Evolutionary conservation across 129 eudicot genomes (phyloP).

Genomic region (Solidago caesia): DNA sequence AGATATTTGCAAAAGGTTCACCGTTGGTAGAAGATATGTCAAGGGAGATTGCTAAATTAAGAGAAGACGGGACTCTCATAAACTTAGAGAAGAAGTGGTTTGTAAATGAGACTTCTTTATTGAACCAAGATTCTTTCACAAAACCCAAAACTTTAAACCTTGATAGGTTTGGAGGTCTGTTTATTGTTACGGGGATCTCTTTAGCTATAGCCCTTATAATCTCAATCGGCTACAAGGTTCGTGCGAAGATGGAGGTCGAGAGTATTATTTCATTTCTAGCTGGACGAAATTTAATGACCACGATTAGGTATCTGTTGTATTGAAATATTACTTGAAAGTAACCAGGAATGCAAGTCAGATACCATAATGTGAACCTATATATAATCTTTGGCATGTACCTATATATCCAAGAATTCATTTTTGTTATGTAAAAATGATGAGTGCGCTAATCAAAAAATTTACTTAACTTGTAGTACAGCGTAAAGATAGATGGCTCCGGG

Average conservation of each 20-base stretch:
- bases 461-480: background rate
- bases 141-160: conserved; percentile 7
- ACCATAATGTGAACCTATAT: background rate
- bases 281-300: conserved; percentile 5
- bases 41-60: conserved; percentile 10
- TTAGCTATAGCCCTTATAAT: conserved; percentile 18
- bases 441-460: background rate
- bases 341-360: background rate
- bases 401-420: background rate
- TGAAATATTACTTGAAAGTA: background rate
- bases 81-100: conserved; percentile 30
- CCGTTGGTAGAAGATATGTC: conserved; percentile 13
- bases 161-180: conserved; percentile 29
- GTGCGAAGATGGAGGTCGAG: conserved; percentile 12
- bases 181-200: conserved; percentile 22
- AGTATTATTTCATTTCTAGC: conserved; percentile 3
- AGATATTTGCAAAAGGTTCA: conserved; percentile 17
- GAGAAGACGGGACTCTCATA: conserved; percentile 1
- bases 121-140: conserved; percentile 9
- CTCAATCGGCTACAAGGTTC: background rate
- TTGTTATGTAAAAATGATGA: too few species aligned
- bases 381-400: background rate
- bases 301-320: background rate
- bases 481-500: background rate
- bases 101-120: background rate